Conservation (phyloP, 1,139 yeast species). For the Lodderomyces beijingensis region DNA sequence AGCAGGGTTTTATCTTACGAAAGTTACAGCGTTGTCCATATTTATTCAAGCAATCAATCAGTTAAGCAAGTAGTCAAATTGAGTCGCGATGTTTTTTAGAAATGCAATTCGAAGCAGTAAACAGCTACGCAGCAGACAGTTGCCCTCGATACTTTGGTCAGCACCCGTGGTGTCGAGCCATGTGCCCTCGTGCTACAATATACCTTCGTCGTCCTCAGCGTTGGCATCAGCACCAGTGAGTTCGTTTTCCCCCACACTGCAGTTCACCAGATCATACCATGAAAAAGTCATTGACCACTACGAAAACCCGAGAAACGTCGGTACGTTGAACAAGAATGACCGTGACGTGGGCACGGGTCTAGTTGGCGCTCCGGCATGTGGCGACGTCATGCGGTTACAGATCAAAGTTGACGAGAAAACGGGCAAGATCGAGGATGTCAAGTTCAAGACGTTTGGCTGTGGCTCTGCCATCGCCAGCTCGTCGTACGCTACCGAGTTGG, state of each 20-base stretch:
- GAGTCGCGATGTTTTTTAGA: slow-evolving; percentile 29
- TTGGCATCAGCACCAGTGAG: slow-evolving; percentile 1
- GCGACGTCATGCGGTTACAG: slow-evolving; percentile 97
- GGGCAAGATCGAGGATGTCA: slow-evolving; percentile 90
- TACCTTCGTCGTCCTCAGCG: slow-evolving; percentile 1
- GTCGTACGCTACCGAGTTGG: slow-evolving; percentile 90
- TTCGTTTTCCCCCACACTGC: too few species aligned
- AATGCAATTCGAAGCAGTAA: slow-evolving; percentile 16
- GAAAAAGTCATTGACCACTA: slow-evolving; percentile 88
- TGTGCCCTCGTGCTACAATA: not conserved
- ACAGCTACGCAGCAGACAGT: slow-evolving; percentile 4
- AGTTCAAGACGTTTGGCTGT: slow-evolving; percentile 97
- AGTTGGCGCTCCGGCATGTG: slow-evolving; percentile 99
- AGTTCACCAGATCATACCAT: slow-evolving; percentile 45
- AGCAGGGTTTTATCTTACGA: too few species aligned
- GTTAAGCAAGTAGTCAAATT: too few species aligned
- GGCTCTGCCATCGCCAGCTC: slow-evolving; percentile 97
- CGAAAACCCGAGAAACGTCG: slow-evolving; percentile 95
- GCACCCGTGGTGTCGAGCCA: not conserved
- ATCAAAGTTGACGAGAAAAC: slow-evolving; percentile 87
- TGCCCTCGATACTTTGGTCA: slow-evolving; percentile 4
- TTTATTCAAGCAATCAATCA: too few species aligned
- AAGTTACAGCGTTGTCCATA: too few species aligned
- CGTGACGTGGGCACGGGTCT: slow-evolving; percentile 92
- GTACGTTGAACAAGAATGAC: slow-evolving; percentile 77